Base-by-base conservation (phyloP, 164 flowering plant genomes). In the Sedum album region DNA sequence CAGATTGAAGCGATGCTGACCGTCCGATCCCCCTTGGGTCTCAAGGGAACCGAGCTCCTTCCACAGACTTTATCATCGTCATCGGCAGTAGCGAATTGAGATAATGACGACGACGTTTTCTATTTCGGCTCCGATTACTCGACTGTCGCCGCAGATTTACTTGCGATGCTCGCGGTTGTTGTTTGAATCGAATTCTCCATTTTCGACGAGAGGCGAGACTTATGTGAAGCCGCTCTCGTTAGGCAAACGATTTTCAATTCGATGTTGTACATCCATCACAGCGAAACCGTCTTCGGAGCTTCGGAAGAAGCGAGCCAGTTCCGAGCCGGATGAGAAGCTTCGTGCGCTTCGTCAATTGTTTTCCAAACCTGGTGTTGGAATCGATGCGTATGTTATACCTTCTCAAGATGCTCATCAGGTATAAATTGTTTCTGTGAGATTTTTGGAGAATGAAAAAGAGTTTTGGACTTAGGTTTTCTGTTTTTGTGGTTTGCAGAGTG, bases 401-500 rank as follows among this genome's bases (percentile, higher is more conserved):
- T 94, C 99, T 48, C 95, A 91, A 72, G 97, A 94, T 60, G 95
- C n/a, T 69, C 99, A 94, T 74, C 98, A 93, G 93, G 98, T 90
- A 39, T 42, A 18, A 1, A 38, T 35, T 30, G 38, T 67, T 28
- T 46, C n/a, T 18, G 21, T n/a, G 6, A 51, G 9, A 23, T 30
- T n/a, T 46, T 67, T 49, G 6, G 23, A 73, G n/a, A n/a, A n/a
- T n/a, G n/a, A n/a, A n/a, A n/a, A n/a, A n/a, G n/a, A n/a, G n/a
- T n/a, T n/a, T n/a, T n/a, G n/a, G n/a, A n/a, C n/a, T n/a, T n/a
- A n/a, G n/a, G n/a, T n/a, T n/a, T n/a, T n/a, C n/a, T n/a, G n/a
- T n/a, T n/a, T n/a, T n/a, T n/a, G n/a, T n/a, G n/a, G n/a, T n/a
- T n/a, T n/a, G n/a, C n/a, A 94, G 99, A 91, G 97, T 77, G 99